These are phyloP conservation scores for Cordyceps cateniannulata DNA, from an alignment of 2,329 filamentous ascomycete species.

Conservation along the genomic window DNA sequence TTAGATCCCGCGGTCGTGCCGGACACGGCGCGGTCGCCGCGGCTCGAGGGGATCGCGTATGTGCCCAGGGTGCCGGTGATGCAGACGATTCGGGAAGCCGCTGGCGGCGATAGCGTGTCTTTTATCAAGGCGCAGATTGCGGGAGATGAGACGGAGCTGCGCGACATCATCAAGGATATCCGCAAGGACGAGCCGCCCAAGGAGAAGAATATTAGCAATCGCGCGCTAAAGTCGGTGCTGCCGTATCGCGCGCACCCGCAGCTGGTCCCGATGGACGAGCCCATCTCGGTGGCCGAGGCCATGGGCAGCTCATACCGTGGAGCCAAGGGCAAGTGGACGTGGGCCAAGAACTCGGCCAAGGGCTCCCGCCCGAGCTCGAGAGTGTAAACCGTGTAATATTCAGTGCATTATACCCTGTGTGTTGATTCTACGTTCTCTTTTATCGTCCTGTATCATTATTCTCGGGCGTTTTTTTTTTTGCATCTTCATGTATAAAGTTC, in stretches of 20 bases:
- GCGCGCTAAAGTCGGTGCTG: conserved; percentile 24
- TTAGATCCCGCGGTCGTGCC: not conserved
- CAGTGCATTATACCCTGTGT: not conserved
- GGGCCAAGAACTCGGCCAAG: conserved; percentile 20
- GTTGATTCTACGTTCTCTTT: too few relatives aligned
- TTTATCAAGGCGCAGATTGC: conserved; percentile 85
- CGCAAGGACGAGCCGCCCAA: conserved; percentile 31
- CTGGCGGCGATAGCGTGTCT: conserved; percentile 37
- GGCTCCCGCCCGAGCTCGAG: conserved; percentile 20
- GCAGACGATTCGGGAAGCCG: conserved; percentile 54
- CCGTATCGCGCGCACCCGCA: conserved; percentile 30
- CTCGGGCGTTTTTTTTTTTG: too few relatives aligned
- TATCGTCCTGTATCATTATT: conserved; percentile 17
- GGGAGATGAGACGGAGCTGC: conserved; percentile 65
- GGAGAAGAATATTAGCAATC: conserved; percentile 20
- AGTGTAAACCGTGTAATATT: not conserved
- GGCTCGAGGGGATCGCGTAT: conserved; percentile 59
- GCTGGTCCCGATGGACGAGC: conserved; percentile 29
- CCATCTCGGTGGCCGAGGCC: conserved; percentile 30
- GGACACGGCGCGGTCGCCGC: conserved; percentile 36
- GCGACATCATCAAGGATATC: conserved; percentile 60
- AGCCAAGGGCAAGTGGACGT: conserved; percentile 22
- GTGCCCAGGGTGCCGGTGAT: conserved; percentile 71
- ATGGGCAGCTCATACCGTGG: conserved; percentile 20
- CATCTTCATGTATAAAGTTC: too few relatives aligned